These are phyloP conservation scores for Syncephalis plumigaleata DNA, from an alignment of 371 early-diverging fungal species.

Conservation along the genomic window DNA sequence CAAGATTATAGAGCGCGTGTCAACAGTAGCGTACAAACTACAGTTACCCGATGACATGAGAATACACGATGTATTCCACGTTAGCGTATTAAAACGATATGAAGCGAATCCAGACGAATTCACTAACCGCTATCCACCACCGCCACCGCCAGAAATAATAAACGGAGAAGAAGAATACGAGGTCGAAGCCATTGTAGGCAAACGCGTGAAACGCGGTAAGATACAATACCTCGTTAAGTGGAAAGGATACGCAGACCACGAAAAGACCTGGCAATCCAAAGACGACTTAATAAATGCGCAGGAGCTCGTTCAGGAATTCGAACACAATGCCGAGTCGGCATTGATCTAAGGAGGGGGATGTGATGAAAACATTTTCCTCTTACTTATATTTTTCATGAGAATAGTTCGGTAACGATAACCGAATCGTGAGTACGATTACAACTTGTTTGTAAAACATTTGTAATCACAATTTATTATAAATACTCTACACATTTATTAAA, in stretches of 20 bases:
- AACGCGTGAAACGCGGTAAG: not conserved
- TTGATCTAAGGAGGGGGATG: too few species aligned
- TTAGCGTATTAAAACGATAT: not conserved
- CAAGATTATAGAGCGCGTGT: constrained; percentile 1
- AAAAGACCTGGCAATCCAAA: not conserved
- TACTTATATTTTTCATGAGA: too few species aligned
- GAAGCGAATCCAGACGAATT: not conserved
- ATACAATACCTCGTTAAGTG: constrained; percentile 1
- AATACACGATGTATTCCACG: constrained; percentile 3
- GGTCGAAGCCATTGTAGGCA: not conserved
- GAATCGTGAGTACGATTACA: too few species aligned
- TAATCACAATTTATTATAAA: too few species aligned
- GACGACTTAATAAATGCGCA: not conserved
- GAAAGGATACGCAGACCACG: constrained; percentile 4
- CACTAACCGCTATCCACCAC: not conserved
- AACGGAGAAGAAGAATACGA: not conserved
- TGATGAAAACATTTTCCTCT: too few species aligned
- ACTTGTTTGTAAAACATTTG: too few species aligned
- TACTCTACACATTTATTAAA: too few species aligned
- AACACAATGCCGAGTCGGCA: too few species aligned
- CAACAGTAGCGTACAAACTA: constrained; percentile 1
- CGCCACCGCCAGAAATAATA: not conserved
- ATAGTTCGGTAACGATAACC: too few species aligned
- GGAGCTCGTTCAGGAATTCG: not conserved
- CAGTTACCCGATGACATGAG: not conserved